Conservation (phyloP, 192 early-diverging fungal species). For the Umbelopsis sp. region DNA sequence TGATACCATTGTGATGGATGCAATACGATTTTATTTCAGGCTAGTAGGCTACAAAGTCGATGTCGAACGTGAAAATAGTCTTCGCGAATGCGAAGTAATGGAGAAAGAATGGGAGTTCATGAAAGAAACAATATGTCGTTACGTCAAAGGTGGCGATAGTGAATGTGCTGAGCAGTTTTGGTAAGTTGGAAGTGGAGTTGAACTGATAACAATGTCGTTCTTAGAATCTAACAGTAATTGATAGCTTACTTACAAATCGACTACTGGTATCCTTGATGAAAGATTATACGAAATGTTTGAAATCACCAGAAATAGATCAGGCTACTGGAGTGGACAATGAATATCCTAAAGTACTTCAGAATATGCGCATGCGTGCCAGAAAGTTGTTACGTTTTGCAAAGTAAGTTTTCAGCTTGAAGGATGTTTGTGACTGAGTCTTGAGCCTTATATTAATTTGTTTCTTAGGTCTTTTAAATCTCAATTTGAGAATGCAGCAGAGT, state of each 20-base stretch:
- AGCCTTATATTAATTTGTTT: not conserved
- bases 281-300: slow-evolving; percentile 47
- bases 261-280: slow-evolving; percentile 52
- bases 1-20: slow-evolving; percentile 69
- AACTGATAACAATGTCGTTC: not conserved
- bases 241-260: slow-evolving; percentile 53
- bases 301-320: slow-evolving; percentile 32
- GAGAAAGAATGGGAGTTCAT: slow-evolving; percentile 86
- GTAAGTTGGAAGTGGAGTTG: slow-evolving; percentile 33
- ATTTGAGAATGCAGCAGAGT: slow-evolving; percentile 78
- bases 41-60: slow-evolving; percentile 75
- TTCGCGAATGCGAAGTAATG: slow-evolving; percentile 78
- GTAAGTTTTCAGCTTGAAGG: slow-evolving; percentile 32
- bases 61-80: slow-evolving; percentile 54
- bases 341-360: slow-evolving; percentile 68
- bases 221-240: not conserved
- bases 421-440: not conserved
- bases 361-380: slow-evolving; percentile 62
- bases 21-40: slow-evolving; percentile 77
- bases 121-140: slow-evolving; percentile 61
- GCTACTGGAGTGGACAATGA: slow-evolving; percentile 50
- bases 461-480: slow-evolving; percentile 55
- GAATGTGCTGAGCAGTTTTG: slow-evolving; percentile 81
- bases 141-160: slow-evolving; percentile 73
- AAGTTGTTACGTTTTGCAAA: slow-evolving; percentile 66